Conservation (phyloP, 2,329 filamentous ascomycete species). For the Paracamarosporium sp. region DNA sequence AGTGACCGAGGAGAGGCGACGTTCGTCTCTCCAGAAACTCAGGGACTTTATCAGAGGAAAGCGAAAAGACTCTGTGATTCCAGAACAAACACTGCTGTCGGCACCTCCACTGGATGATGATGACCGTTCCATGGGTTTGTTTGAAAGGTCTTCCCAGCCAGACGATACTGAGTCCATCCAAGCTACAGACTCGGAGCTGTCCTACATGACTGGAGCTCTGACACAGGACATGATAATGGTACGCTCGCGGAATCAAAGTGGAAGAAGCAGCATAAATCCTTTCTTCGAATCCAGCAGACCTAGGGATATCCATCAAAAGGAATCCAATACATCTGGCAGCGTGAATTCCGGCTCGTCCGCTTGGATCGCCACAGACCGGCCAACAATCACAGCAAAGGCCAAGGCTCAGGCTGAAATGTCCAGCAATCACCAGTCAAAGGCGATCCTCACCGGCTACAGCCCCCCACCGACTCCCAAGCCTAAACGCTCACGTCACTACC, state of each 20-base stretch:
- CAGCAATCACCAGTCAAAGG: too few relatives aligned
- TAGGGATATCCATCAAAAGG: not conserved
- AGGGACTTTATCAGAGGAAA: constrained; percentile 3
- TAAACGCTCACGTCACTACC: not conserved
- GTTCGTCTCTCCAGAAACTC: constrained; percentile 4
- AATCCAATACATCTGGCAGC: not conserved
- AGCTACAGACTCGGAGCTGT: not conserved
- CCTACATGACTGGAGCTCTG: not conserved
- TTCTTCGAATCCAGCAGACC: not conserved
- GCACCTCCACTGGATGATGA: not conserved
- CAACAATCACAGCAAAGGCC: not conserved
- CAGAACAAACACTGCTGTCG: not conserved
- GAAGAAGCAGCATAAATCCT: not conserved
- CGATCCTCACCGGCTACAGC: constrained; percentile 7
- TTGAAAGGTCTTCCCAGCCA: not conserved
- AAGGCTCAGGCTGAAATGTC: constrained; percentile 9
- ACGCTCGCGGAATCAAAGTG: not conserved
- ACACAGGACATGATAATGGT: too few relatives aligned
- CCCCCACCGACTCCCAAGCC: not conserved
- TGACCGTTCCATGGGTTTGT: not conserved
- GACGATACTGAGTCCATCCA: not conserved
- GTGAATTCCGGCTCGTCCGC: not conserved
- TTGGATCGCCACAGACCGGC: not conserved
- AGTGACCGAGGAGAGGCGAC: not conserved
- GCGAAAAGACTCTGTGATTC: constrained; percentile 1